These are phyloP conservation scores for Monascus purpureus DNA, from an alignment of 495 filamentous ascomycete genomes.

Conservation along the genomic window DNA sequence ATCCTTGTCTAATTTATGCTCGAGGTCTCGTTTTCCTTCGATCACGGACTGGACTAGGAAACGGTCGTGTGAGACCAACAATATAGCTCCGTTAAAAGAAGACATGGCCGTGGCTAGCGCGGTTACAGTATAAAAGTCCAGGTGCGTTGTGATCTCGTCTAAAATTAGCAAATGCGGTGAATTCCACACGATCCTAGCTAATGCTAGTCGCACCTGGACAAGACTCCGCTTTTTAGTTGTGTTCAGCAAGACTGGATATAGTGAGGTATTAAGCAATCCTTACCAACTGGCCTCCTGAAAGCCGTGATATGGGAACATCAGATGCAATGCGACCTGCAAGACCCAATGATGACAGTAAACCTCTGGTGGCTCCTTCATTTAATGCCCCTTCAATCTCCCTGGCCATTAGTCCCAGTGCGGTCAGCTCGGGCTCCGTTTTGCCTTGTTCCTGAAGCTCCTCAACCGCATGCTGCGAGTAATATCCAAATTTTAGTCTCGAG, in stretches of 20 bases:
- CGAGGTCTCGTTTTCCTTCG: slow-evolving; percentile 40
- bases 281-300: slow-evolving; percentile 63
- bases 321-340: slow-evolving; percentile 50
- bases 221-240: background rate
- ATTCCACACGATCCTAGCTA: slow-evolving; percentile 53
- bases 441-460: slow-evolving; percentile 44
- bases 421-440: slow-evolving; percentile 32
- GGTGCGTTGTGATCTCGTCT: slow-evolving; percentile 76
- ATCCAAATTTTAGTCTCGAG: slow-evolving; percentile 50
- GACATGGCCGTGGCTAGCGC: slow-evolving; percentile 52
- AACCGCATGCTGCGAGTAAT: slow-evolving; percentile 67
- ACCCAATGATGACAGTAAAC: slow-evolving; percentile 47
- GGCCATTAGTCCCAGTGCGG: slow-evolving; percentile 46
- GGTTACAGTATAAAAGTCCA: slow-evolving; percentile 63
- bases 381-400: slow-evolving; percentile 31
- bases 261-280: slow-evolving; percentile 6
- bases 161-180: slow-evolving; percentile 62
- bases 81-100: slow-evolving; percentile 52
- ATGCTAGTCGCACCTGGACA: slow-evolving; percentile 50
- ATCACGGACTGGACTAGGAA: slow-evolving; percentile 58
- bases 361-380: slow-evolving; percentile 48
- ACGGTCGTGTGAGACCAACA: slow-evolving; percentile 65
- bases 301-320: slow-evolving; percentile 50
- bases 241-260: background rate
- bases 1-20: slow-evolving; percentile 30